Conservation (phyloP, 331 rosid genomes). For the Erythrophleum ivorense region DNA sequence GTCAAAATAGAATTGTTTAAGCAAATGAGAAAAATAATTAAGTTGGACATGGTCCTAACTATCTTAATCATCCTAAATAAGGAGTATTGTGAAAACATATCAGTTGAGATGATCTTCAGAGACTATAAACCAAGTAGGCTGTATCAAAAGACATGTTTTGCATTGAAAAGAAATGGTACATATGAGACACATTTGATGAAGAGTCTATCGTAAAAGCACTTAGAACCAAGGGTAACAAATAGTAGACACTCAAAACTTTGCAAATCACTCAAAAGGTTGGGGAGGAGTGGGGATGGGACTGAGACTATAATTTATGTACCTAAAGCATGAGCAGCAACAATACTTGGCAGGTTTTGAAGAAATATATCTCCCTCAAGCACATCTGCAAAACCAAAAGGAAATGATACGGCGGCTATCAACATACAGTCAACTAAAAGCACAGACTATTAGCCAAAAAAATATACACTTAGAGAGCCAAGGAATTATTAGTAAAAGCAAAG, state of each 20-base stretch:
- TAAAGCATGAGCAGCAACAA: conserved; percentile 86
- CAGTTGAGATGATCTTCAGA: conserved; percentile 3
- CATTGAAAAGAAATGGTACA: neutral
- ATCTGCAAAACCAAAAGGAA: conserved; percentile 54
- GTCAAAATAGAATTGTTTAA: conserved; percentile 13
- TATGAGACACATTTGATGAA: conserved; percentile 9
- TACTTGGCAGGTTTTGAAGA: conserved; percentile 96
- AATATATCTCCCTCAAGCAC: conserved; percentile 95
- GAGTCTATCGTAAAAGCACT: conserved; percentile 19
- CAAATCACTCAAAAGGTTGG: conserved; percentile 7
- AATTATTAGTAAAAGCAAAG: neutral
- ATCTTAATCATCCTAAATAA: neutral
- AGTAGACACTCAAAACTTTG: conserved; percentile 24
- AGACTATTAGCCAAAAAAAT: neutral
- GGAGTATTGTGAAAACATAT: neutral
- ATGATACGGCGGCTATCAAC: conserved; percentile 16
- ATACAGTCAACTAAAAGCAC: conserved; percentile 21
- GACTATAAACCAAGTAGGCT: neutral
- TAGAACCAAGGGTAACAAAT: conserved; percentile 28
- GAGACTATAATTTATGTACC: conserved; percentile 50
- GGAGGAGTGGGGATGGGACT: neutral
- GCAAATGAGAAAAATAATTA: conserved; percentile 13
- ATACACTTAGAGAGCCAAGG: conserved; percentile 10
- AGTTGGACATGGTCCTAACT: neutral
- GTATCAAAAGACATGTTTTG: neutral